Evolutionary conservation across 805 yeast genomes (phyloP).

Genomic region (Metschnikowia aberdeeniae): DNA sequence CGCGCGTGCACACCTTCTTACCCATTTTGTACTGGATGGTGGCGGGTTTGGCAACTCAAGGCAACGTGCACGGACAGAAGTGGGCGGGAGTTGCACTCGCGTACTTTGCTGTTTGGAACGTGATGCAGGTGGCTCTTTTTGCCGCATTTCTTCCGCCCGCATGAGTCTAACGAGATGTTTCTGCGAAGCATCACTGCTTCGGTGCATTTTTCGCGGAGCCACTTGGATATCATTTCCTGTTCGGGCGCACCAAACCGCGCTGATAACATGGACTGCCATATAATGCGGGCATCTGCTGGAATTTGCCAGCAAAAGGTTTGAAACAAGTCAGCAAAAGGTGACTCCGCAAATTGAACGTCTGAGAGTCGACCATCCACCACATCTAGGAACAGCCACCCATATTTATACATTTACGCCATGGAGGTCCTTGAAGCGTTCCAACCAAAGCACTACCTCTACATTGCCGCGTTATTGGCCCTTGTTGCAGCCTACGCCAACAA

Average conservation of each 20-base stretch:
- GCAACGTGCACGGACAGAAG: slow-evolving; percentile 6
- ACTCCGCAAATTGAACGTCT: too few relatives aligned
- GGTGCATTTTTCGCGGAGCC: slow-evolving; percentile 4
- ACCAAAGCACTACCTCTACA: slow-evolving; percentile 14
- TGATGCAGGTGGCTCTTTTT: slow-evolving; percentile 67
- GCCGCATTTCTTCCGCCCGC: slow-evolving; percentile 94
- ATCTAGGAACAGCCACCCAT: too few relatives aligned
- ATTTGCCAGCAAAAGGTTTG: background rate
- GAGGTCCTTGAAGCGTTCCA: slow-evolving; percentile 1
- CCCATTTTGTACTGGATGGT: slow-evolving; percentile 67
- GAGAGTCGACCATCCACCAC: too few relatives aligned
- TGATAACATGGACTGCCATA: slow-evolving; percentile 10
- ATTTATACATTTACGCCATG: background rate
- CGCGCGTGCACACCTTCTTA: slow-evolving; percentile 70
- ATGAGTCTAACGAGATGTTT: slow-evolving; percentile 22
- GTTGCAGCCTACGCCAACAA: slow-evolving; percentile 7
- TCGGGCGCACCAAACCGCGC: slow-evolving; percentile 4
- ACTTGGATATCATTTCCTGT: slow-evolving; percentile 2
- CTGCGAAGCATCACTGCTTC: background rate
- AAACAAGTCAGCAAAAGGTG: too few relatives aligned
- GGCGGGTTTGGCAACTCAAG: slow-evolving; percentile 44
- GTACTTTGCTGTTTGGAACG: slow-evolving; percentile 56
- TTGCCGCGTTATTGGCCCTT: slow-evolving; percentile 9
- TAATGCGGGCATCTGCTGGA: background rate
- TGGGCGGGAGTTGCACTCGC: slow-evolving; percentile 22